phyloP scores from a whole-genome alignment of 2,329 filamentous ascomycete genomes.

The Plenodomus lindquistii region DNA sequence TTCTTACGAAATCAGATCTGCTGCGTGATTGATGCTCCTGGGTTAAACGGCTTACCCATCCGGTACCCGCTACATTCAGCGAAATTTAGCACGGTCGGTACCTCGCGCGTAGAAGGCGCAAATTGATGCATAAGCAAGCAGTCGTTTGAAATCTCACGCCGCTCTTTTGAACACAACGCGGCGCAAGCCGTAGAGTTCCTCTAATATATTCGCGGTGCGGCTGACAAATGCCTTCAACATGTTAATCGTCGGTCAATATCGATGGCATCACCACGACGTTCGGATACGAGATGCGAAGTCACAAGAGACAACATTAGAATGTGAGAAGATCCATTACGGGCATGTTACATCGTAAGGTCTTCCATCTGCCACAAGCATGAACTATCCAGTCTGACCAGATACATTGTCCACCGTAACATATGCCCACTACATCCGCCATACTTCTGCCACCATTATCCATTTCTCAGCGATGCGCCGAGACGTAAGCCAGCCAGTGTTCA shows the following conservation, averaged over 20 bases:
- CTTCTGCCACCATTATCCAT: constrained; percentile 23
- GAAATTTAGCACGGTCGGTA: too few species aligned
- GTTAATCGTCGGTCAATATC: not conserved
- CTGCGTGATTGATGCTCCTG: too few species aligned
- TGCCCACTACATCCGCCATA: constrained; percentile 22
- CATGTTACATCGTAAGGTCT: not conserved
- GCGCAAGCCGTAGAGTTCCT: too few species aligned
- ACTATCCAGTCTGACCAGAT: constrained; percentile 23
- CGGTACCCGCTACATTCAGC: too few species aligned
- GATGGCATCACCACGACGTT: too few species aligned
- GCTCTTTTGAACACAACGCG: not conserved
- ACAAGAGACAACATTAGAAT: not conserved
- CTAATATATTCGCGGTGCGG: not conserved
- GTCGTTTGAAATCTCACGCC: not conserved
- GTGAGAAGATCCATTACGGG: not conserved
- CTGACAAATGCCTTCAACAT: not conserved
- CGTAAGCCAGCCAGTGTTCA: constrained; percentile 21
- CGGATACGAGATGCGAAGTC: not conserved
- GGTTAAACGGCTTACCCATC: too few species aligned
- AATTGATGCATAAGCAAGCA: not conserved
- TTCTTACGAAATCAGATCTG: too few species aligned
- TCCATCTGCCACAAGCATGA: not conserved
- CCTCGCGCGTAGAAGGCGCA: too few species aligned
- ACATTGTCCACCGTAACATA: constrained; percentile 8
- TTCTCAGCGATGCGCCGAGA: constrained; percentile 18